These are phyloP conservation scores for Drechslerella stenobrocha DNA, from an alignment of 2,329 filamentous ascomycete species.

Conservation along the genomic window DNA sequence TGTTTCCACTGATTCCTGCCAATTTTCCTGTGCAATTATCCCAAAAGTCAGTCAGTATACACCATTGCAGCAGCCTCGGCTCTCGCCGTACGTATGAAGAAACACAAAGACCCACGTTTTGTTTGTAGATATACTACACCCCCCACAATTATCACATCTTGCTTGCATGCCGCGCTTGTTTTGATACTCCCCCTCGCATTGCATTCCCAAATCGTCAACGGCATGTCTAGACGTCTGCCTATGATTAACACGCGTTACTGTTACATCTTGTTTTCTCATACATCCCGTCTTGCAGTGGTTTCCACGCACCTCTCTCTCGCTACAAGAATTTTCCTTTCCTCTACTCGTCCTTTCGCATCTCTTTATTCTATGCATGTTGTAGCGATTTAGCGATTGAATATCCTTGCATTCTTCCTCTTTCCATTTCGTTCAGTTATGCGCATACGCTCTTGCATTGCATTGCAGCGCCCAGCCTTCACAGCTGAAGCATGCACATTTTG, in stretches of 20 bases:
- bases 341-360: slow-evolving; percentile 8
- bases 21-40: no score
- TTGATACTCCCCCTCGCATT: slow-evolving; percentile 8
- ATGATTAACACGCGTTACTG: slow-evolving; percentile 35
- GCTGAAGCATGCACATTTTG: no score
- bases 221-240: slow-evolving; percentile 22
- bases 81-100: slow-evolving; percentile 15
- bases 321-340: slow-evolving; percentile 7
- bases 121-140: slow-evolving; percentile 26
- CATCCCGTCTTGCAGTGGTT: no score
- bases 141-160: slow-evolving; percentile 32
- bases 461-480: no score
- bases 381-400: slow-evolving; percentile 46
- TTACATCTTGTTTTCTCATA: slow-evolving; percentile 1
- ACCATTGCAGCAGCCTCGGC: slow-evolving; percentile 14
- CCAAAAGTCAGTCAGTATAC: slow-evolving; percentile 45
- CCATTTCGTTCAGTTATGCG: slow-evolving; percentile 14
- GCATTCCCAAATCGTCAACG: slow-evolving; percentile 6
- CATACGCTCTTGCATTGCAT: no score
- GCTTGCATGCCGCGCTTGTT: slow-evolving; percentile 9
- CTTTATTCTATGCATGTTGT: not conserved
- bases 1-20: no score
- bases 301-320: not conserved
- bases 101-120: slow-evolving; percentile 8
- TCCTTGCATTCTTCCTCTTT: slow-evolving; percentile 12